These are phyloP conservation scores for Pleurotus salmoneostramineus DNA, from an alignment of 768 basidiomycete species.

Conservation along the genomic window DNA sequence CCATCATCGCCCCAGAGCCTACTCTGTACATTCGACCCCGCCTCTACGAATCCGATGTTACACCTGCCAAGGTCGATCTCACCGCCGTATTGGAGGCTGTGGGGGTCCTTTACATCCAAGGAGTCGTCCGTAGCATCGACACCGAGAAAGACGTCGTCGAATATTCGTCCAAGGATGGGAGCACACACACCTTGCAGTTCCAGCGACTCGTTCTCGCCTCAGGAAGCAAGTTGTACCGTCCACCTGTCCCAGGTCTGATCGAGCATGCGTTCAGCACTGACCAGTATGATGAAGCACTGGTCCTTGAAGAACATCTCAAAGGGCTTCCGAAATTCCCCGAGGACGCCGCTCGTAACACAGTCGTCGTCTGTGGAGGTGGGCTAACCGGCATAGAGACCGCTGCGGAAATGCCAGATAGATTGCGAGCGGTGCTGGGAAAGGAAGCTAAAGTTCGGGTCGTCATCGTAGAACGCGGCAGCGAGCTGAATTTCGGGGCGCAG, in stretches of 20 bases:
- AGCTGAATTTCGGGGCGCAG: slow-evolving; percentile 12
- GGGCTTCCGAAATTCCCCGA: slow-evolving; percentile 11
- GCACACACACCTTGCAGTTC: slow-evolving; percentile 9
- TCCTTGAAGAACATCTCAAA: slow-evolving; percentile 15
- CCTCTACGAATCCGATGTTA: slow-evolving; percentile 17
- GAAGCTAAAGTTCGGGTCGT: slow-evolving; percentile 11
- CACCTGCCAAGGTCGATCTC: slow-evolving; percentile 10
- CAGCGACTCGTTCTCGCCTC: slow-evolving; percentile 17
- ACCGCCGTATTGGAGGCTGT: slow-evolving; percentile 9
- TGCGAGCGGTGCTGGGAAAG: slow-evolving; percentile 15
- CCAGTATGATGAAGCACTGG: slow-evolving; percentile 12
- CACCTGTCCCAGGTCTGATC: slow-evolving; percentile 11
- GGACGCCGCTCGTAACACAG: slow-evolving; percentile 15
- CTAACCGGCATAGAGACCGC: slow-evolving; percentile 19
- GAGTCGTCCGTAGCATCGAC: slow-evolving; percentile 11
- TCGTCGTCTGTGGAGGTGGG: slow-evolving; percentile 17
- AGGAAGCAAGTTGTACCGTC: slow-evolving; percentile 16
- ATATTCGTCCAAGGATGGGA: slow-evolving; percentile 9
- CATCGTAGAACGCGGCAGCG: slow-evolving; percentile 11
- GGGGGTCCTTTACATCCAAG: slow-evolving; percentile 13
- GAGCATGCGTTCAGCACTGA: slow-evolving; percentile 15
- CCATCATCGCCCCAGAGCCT: slow-evolving; percentile 18
- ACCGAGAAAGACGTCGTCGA: slow-evolving; percentile 8
- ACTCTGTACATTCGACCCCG: slow-evolving; percentile 16
- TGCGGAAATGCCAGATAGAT: slow-evolving; percentile 14